phyloP scores from a whole-genome alignment of 2,329 filamentous ascomycete species.

The Ceratocystis colombiana region DNA sequence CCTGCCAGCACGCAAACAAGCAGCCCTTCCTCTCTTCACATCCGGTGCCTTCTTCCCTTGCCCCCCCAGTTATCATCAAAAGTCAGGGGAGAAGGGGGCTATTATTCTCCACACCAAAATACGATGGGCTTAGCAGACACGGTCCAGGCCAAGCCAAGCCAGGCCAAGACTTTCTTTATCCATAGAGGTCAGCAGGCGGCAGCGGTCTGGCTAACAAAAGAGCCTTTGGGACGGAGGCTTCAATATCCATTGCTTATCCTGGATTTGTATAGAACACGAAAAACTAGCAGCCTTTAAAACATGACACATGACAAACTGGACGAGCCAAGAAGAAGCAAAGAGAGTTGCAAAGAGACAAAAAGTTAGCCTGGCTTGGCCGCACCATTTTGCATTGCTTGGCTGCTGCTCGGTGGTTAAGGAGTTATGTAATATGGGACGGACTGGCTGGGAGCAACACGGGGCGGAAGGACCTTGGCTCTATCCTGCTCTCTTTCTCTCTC shows the following conservation, averaged over 20 bases:
- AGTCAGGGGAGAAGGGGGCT: not conserved
- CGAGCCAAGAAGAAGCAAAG: constrained; percentile 4
- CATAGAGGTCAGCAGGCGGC: not conserved
- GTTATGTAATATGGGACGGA: not conserved
- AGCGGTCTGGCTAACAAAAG: not conserved
- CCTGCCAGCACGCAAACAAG: not conserved
- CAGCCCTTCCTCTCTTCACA: not conserved
- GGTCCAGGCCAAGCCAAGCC: not conserved
- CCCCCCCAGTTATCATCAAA: not conserved
- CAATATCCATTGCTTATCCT: not conserved
- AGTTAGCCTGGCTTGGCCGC: not conserved
- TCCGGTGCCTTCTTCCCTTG: not conserved
- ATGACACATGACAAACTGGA: constrained; percentile 3
- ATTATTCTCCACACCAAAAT: no score
- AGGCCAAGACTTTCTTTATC: not conserved
- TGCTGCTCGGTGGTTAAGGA: not conserved
- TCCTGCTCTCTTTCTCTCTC: not conserved
- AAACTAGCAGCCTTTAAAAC: not conserved
- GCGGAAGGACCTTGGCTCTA: not conserved
- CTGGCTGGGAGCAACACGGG: not conserved
- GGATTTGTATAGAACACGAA: not conserved
- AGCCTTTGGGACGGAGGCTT: not conserved
- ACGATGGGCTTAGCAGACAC: no score
- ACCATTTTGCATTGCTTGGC: not conserved
- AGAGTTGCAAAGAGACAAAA: not conserved